phyloP scores from a whole-genome alignment of 2,329 filamentous ascomycete species.

The Cladophialophora carrionii region DNA sequence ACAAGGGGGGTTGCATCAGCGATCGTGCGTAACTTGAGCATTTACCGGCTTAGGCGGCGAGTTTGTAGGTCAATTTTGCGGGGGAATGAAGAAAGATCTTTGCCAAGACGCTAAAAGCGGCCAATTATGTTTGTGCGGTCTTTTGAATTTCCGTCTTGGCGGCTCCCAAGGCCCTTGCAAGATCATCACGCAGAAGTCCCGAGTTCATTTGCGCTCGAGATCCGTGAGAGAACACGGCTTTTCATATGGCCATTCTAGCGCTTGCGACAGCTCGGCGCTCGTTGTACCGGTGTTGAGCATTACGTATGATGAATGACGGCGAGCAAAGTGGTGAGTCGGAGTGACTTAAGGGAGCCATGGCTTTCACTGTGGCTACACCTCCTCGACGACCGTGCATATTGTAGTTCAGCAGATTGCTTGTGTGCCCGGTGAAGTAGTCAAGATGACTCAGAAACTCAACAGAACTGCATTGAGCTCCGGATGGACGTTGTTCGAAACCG shows the following conservation, averaged over 20 bases:
- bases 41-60: background rate
- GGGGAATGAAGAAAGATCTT: background rate
- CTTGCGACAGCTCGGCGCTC: background rate
- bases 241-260: background rate
- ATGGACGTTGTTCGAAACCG: background rate
- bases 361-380: background rate
- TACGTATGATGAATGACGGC: background rate
- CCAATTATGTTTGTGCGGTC: background rate
- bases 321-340: background rate
- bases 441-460: background rate
- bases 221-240: background rate
- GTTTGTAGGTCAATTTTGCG: background rate
- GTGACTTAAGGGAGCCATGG: background rate
- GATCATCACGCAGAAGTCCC: background rate
- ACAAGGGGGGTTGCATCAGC: background rate
- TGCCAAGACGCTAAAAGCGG: background rate
- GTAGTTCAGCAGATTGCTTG: background rate
- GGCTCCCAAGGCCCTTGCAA: background rate
- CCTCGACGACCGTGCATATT: no score
- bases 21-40: background rate
- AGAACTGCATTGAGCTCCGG: constrained; percentile 4
- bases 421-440: background rate
- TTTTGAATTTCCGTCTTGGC: constrained; percentile 4
- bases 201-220: background rate
- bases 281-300: background rate